phyloP scores from a whole-genome alignment of 352 stramenopile species.

The Halophytophthora polymorphica region DNA sequence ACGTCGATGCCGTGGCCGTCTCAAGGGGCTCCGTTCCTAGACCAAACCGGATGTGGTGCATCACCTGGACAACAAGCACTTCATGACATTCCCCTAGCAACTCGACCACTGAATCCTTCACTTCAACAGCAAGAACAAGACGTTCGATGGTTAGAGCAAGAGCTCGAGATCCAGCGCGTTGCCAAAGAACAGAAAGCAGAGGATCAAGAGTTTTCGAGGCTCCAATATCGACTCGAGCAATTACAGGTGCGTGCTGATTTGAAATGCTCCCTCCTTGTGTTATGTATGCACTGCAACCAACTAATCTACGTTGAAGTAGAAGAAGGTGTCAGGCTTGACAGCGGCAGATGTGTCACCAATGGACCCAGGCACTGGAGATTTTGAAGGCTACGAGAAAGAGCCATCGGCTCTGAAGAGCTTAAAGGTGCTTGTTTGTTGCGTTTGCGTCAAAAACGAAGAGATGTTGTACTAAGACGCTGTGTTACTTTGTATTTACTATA shows the following conservation, averaged over 20 bases:
- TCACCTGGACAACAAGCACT: too few species aligned
- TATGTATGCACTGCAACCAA: neutral
- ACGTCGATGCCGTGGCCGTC: constrained; percentile 6
- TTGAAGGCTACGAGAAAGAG: constrained; percentile 19
- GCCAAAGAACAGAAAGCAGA: constrained; percentile 16
- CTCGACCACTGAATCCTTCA: neutral
- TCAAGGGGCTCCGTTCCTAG: constrained; percentile 2
- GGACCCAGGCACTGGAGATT: neutral
- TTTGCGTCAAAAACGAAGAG: neutral
- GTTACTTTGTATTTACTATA: constrained; percentile 9
- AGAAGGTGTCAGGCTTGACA: constrained; percentile 22
- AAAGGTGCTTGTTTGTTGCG: constrained; percentile 28
- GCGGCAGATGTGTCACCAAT: constrained; percentile 2
- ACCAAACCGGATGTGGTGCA: constrained; percentile 2
- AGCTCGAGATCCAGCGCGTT: constrained; percentile 20
- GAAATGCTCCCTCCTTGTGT: neutral
- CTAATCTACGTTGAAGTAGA: constrained; percentile 29
- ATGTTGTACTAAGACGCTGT: neutral
- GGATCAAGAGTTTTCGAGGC: constrained; percentile 20
- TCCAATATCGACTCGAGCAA: constrained; percentile 20
- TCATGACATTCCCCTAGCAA: neutral
- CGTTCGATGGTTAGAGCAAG: constrained; percentile 20
- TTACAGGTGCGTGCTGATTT: constrained; percentile 19
- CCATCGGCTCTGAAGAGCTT: constrained; percentile 26
- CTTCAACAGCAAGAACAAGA: constrained; percentile 24